Conservation (phyloP, 257 asterid genomes). For the Verbena officinalis region DNA sequence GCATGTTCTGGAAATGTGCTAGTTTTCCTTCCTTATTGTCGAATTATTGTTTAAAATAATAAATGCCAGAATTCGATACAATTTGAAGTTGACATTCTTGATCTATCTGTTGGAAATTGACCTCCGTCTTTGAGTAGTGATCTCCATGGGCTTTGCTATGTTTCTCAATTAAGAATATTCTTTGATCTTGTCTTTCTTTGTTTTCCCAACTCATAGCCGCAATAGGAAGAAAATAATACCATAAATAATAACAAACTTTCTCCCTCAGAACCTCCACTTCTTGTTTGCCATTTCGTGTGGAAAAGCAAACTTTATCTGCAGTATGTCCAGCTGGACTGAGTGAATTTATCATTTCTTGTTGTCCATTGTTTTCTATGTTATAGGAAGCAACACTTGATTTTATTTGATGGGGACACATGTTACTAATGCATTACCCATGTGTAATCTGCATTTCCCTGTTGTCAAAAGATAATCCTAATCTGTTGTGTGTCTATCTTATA, state of each 20-base stretch:
- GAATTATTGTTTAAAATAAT: neutral
- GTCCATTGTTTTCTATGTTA: slow-evolving; percentile 13
- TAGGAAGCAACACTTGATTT: neutral
- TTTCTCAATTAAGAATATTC: neutral
- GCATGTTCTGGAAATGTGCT: slow-evolving; percentile 11
- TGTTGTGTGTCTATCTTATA: slow-evolving; percentile 25
- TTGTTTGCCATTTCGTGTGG: neutral
- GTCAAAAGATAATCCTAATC: slow-evolving; percentile 26
- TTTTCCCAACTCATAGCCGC: slow-evolving; percentile 2
- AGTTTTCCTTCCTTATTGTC: slow-evolving; percentile 1
- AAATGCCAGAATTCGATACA: neutral
- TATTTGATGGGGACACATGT: neutral
- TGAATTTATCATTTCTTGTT: slow-evolving; percentile 1
- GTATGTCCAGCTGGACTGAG: slow-evolving; percentile 4
- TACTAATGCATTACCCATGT: slow-evolving; percentile 22
- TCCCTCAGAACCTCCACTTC: neutral
- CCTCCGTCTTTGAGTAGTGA: neutral
- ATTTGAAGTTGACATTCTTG: slow-evolving; percentile 7
- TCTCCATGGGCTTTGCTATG: slow-evolving; percentile 14
- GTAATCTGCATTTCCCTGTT: slow-evolving; percentile 15
- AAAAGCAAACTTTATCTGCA: slow-evolving; percentile 11
- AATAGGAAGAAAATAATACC: neutral
- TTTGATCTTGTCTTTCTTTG: slow-evolving; percentile 14
- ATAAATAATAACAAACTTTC: neutral
- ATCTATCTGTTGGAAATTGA: slow-evolving; percentile 9